Evolutionary conservation across 2,329 filamentous ascomycete species (phyloP).

Genomic region (Colletotrichum nymphaeae): DNA sequence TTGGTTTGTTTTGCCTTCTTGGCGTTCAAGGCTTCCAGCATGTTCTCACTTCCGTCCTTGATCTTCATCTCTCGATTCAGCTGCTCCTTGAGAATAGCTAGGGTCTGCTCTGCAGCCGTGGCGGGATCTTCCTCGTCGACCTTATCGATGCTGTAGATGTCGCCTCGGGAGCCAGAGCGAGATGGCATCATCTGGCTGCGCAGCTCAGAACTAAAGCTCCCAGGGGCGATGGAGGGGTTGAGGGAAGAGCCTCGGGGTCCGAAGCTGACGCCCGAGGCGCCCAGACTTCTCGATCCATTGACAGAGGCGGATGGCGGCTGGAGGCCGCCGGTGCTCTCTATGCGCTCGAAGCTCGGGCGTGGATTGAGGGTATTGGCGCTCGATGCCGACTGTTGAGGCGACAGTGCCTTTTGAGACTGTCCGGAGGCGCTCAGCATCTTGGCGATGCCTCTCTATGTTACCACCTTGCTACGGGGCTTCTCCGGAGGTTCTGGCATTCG

Average conservation of each 20-base stretch:
- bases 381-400: conserved; percentile 50
- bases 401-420: conserved; percentile 64
- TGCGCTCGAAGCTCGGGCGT: conserved; percentile 66
- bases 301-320: conserved; percentile 53
- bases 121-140: conserved; percentile 71
- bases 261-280: conserved; percentile 69
- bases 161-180: conserved; percentile 70
- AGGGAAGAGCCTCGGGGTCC: conserved; percentile 76
- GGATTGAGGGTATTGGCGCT: conserved; percentile 48
- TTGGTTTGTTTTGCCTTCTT: conserved; percentile 97
- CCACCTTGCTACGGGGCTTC: conserved; percentile 34
- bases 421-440: conserved; percentile 66
- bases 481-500: conserved; percentile 36
- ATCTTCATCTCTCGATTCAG: conserved; percentile 98
- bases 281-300: conserved; percentile 54
- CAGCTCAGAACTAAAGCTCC: conserved; percentile 91
- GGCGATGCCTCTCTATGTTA: conserved; percentile 38
- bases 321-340: conserved; percentile 55
- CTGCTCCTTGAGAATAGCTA: conserved; percentile 81
- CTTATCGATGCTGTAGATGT: conserved; percentile 64
- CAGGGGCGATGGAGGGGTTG: conserved; percentile 76
- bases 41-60: conserved; percentile 96
- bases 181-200: conserved; percentile 77
- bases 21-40: conserved; percentile 91
- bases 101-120: conserved; percentile 74